Percentiles rank a stretch among this genome's conserved stretches.
These are phyloP conservation scores for Hammondia hammondi DNA, from an alignment of 169 alveolate species.

Conservation along the genomic window DNA sequence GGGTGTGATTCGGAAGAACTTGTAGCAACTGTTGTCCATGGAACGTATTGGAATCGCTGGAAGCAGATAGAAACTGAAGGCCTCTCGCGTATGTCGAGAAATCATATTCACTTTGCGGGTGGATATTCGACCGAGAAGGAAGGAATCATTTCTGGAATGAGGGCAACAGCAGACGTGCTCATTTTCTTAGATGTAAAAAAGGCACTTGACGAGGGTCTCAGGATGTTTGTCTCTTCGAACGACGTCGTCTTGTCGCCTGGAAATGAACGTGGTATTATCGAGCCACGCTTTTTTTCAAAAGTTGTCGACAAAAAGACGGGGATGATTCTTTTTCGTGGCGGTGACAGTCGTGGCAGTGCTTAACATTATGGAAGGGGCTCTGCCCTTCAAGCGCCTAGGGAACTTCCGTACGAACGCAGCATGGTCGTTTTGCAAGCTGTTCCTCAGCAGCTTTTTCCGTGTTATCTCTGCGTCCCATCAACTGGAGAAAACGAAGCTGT, in stretches of 20 bases:
- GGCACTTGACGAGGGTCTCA: conserved; percentile 16
- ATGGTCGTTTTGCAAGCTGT: too few relatives aligned
- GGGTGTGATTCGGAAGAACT: neutral
- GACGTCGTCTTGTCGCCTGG: conserved; percentile 36
- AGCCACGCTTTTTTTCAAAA: neutral
- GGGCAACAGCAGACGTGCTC: neutral
- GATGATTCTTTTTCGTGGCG: neutral
- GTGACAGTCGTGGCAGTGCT: neutral
- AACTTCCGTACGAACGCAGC: too few relatives aligned
- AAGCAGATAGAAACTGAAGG: neutral
- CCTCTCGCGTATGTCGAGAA: conserved; percentile 26
- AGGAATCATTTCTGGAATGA: neutral
- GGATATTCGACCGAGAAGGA: neutral
- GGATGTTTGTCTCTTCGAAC: neutral
- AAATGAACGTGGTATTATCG: conserved; percentile 7
- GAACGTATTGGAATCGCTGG: conserved; percentile 1
- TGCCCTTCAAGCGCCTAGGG: too few relatives aligned
- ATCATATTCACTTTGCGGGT: conserved; percentile 29
- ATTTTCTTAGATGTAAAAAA: conserved; percentile 2
- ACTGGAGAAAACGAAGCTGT: too few relatives aligned
- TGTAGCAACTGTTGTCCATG: conserved; percentile 1
- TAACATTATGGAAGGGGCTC: too few relatives aligned
- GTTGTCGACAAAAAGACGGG: conserved; percentile 23
- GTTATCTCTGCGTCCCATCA: too few relatives aligned
- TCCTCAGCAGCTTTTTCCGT: too few relatives aligned